Conservation (phyloP, 176 grass and related monocot species). For the Pontederia paniculata region DNA sequence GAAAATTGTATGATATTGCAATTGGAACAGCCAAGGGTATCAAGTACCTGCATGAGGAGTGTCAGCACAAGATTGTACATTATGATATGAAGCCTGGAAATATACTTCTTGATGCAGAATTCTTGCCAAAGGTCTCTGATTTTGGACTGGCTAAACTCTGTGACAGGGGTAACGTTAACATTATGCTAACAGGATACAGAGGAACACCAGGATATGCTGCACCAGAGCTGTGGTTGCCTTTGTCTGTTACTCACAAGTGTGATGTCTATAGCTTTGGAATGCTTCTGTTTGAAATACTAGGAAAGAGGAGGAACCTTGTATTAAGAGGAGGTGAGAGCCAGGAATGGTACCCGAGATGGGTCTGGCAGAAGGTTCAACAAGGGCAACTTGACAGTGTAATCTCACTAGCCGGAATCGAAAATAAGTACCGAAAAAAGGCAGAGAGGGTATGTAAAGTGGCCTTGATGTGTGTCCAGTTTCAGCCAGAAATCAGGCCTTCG, state of each 20-base stretch:
- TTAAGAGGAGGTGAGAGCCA: not conserved
- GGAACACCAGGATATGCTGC: conserved; percentile 7
- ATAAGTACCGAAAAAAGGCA: not conserved
- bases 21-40: conserved; percentile 14
- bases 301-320: not conserved
- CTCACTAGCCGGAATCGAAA: not conserved
- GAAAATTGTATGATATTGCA: not conserved
- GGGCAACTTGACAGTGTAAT: not conserved
- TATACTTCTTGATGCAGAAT: conserved; percentile 11
- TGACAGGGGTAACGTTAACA: not conserved
- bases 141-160: conserved; percentile 14
- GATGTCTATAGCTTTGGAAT: conserved; percentile 14
- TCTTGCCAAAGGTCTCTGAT: conserved; percentile 8
- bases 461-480: not conserved
- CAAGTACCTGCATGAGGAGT: conserved; percentile 20
- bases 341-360: conserved; percentile 3
- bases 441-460: conserved; percentile 9
- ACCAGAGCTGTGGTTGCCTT: conserved; percentile 4
- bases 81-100: conserved; percentile 25
- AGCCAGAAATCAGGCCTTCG: not conserved
- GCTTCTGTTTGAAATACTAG: conserved; percentile 7
- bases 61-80: conserved; percentile 7
- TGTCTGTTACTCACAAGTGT: not conserved
- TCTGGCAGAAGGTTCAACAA: conserved; percentile 1
- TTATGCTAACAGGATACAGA: too few relatives aligned